Base-by-base conservation (phyloP, 164 flowering plant species). In the Vitis rotundifolia region DNA sequence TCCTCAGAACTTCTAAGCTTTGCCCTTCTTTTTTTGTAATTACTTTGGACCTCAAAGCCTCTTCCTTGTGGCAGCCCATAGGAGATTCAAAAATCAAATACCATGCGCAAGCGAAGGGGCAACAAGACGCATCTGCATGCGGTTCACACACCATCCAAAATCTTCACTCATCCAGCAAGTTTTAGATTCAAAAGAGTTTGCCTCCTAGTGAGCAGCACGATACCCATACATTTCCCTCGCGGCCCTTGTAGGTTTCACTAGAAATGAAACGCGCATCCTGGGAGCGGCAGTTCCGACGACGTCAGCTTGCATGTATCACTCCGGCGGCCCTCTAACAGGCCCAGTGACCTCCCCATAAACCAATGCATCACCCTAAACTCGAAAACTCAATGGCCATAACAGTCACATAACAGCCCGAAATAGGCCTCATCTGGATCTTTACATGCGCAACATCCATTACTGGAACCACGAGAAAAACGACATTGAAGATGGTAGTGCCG, bases 281-380 rank as follows among this genome's bases (percentile, higher is more conserved):
- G n/a, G n/a, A n/a, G n/a, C n/a, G n/a, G n/a, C n/a, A n/a, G n/a
- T n/a, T n/a, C n/a, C n/a, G n/a, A n/a, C n/a, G n/a, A n/a, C n/a
- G n/a, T n/a, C n/a, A n/a, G n/a, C n/a, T n/a, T n/a, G n/a, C n/a
- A n/a, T n/a, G n/a, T n/a, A n/a, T n/a, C n/a, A n/a, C n/a, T n/a
- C n/a, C n/a, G n/a, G n/a, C n/a, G n/a, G n/a, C n/a, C n/a, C n/a
- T n/a, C n/a, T n/a, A n/a, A n/a, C n/a, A n/a, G n/a, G n/a, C n/a
- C n/a, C n/a, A n/a, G n/a, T n/a, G n/a, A n/a, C n/a, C n/a, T n/a
- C 84, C 10, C 92, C 89, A 75, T 95, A 98, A 15, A 91, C 97
- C 79, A 95, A 68, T 11, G 94, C 97, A 68, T 95, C 99, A 3
- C 82, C 99, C n/a, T n/a, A 89, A 14, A 2, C 92, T 97, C 26